Evolutionary conservation across 495 filamentous ascomycete species (phyloP), one percentile per base, ranked within the genome.

Genomic region (Neurospora hispaniola): DNA sequence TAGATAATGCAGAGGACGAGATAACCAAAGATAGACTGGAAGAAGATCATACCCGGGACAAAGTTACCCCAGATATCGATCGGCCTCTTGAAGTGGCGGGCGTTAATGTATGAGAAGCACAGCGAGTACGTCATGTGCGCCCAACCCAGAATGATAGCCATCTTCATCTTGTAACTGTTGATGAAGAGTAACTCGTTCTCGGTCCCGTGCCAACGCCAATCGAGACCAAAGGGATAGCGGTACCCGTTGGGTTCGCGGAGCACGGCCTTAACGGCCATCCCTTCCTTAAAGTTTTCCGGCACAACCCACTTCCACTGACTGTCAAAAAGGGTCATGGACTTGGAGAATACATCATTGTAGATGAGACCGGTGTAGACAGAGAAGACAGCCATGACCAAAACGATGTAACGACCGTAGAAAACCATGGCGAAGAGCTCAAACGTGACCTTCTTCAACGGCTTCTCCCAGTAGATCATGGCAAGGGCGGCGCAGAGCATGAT

Each of bases 151-250:
- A 98, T 85, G 78, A 99, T 96, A 85, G 92, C 94, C 80, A 99
- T 91, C 87, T 99, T 99, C 96, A 99, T 98, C 89, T 99, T 99
- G 88, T 95, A 94, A 82, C 92, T 95, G 90, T 99, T 98, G 75
- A 88, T 89, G 84, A 98, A 99, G 31, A 98, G 86, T 40, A 99
- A 84, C 71, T 94, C 90, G 80, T 99, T 99, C 71, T 97, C 94
- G 8, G 94, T 90, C 73, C 90, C 93, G 79, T 98, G 96, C 96
- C 96, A 99, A 74, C 89, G 89, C 94, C 94, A 98, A 79, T 99
- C 96, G 73, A 99, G 83, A 74, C 96, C 96, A 80, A 99, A 96
- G 10, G 96, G 95, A 82, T 97, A 99, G 48, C 92, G 89, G 80
- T 97, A 95, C 1, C 70, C 70, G 75, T 76, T 72, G 62, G 69